These are phyloP conservation scores for Rosa persica DNA, from an alignment of 306 rosid genomes.

Conservation along the genomic window DNA sequence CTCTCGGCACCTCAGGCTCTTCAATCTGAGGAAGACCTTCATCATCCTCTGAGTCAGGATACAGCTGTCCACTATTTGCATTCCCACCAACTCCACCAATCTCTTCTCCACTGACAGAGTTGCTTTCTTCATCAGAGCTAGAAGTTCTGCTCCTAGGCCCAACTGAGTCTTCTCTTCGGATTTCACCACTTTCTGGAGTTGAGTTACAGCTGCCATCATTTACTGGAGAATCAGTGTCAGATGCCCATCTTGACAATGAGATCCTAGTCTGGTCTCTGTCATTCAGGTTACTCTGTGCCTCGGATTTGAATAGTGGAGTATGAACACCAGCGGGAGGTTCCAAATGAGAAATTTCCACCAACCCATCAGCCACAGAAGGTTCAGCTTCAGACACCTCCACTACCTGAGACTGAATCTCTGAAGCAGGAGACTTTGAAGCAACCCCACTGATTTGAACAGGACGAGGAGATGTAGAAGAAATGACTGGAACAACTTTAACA, in stretches of 20 bases:
- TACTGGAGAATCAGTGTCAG: slow-evolving; percentile 44
- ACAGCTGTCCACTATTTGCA: slow-evolving; percentile 16
- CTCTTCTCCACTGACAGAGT: slow-evolving; percentile 28
- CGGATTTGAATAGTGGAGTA: slow-evolving; percentile 3
- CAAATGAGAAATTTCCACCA: background rate
- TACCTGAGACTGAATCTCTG: slow-evolving; percentile 10
- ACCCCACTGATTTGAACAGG: background rate
- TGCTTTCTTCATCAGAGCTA: slow-evolving; percentile 37
- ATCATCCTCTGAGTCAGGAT: slow-evolving; percentile 37
- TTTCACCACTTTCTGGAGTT: slow-evolving; percentile 57
- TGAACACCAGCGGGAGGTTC: slow-evolving; percentile 25
- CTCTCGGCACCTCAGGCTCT: slow-evolving; percentile 24
- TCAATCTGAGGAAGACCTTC: slow-evolving; percentile 17
- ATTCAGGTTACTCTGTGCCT: slow-evolving; percentile 26
- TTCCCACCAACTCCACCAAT: slow-evolving; percentile 25
- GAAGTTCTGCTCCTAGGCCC: slow-evolving; percentile 41
- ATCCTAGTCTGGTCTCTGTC: slow-evolving; percentile 42
- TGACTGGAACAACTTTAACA: background rate
- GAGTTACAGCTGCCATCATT: slow-evolving; percentile 33
- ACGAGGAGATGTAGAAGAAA: background rate
- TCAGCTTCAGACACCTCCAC: slow-evolving; percentile 12
- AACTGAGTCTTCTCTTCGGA: slow-evolving; percentile 36
- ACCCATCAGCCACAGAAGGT: slow-evolving; percentile 17
- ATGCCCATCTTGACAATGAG: slow-evolving; percentile 75
- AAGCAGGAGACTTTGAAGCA: background rate